A percentile compares a stretch with the other conserved stretches of the same genome.
Evolutionary conservation across 768 basidiomycete species (phyloP).

Genomic region (Lentinula sp.): DNA sequence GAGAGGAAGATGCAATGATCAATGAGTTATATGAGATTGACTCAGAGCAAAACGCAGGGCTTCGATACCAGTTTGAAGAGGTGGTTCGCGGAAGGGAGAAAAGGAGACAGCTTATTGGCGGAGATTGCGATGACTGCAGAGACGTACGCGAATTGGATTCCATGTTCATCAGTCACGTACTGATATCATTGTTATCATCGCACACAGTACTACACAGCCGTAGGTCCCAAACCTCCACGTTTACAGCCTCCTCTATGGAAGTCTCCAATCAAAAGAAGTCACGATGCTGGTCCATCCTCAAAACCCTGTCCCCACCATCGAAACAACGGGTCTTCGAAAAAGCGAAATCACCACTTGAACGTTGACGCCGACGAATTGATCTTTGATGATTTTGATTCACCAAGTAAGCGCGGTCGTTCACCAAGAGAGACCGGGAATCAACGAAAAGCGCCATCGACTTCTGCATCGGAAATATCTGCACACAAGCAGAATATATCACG

Average conservation of each 20-base stretch:
- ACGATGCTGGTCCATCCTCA: conserved; percentile 15
- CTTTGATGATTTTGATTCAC: not conserved
- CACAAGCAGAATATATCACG: conserved; percentile 69
- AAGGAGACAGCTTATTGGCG: conserved; percentile 61
- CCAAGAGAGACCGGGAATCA: not conserved
- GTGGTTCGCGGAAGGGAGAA: conserved; percentile 66
- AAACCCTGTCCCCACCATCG: conserved; percentile 23
- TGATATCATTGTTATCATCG: not conserved
- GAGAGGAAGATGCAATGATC: conserved; percentile 36
- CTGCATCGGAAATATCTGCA: conserved; percentile 14
- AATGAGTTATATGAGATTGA: conserved; percentile 66
- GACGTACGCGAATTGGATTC: conserved; percentile 41
- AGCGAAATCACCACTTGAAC: not conserved
- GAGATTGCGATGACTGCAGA: conserved; percentile 78
- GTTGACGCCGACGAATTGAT: not conserved
- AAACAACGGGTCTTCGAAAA: not conserved
- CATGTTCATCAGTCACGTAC: not conserved
- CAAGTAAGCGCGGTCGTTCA: not conserved
- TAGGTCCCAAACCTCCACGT: conserved; percentile 64
- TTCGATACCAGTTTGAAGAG: conserved; percentile 65
- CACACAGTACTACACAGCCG: conserved; percentile 70
- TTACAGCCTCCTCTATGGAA: conserved; percentile 72
- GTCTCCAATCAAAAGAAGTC: conserved; percentile 36
- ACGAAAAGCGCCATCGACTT: not conserved
- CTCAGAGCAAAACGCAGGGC: conserved; percentile 56